Evolutionary conservation across 2,329 filamentous ascomycete species (phyloP).

Genomic region (Calonectria pseudoreteaudii): DNA sequence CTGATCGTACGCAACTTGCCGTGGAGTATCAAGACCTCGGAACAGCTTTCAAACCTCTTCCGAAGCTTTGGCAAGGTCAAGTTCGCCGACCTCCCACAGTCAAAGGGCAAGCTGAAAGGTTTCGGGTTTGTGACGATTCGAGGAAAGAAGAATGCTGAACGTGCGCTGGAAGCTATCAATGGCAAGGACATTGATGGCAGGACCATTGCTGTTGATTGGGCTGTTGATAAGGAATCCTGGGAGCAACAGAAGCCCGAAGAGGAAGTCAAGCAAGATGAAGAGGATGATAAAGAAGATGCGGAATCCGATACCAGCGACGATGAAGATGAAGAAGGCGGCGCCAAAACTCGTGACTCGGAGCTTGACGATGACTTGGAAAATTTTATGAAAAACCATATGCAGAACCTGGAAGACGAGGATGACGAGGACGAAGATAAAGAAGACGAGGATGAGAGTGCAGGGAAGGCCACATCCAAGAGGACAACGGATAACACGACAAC

Average conservation of each 20-base stretch:
- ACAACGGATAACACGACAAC: conserved; percentile 75
- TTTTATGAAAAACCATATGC: conserved; percentile 69
- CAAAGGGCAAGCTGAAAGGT: conserved; percentile 80
- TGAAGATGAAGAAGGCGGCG: conserved; percentile 41
- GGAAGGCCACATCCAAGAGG: conserved; percentile 44
- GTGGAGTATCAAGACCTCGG: conserved; percentile 91
- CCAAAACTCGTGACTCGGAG: conserved; percentile 55
- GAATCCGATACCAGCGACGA: conserved; percentile 48
- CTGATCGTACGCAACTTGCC: conserved; percentile 93
- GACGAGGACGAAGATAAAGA: conserved; percentile 59
- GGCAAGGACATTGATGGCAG: conserved; percentile 91
- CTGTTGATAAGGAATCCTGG: conserved; percentile 92
- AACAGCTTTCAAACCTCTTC: conserved; percentile 85
- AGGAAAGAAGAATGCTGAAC: conserved; percentile 90
- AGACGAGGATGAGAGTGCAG: conserved; percentile 48
- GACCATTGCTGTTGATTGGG: conserved; percentile 94
- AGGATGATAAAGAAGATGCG: conserved; percentile 54
- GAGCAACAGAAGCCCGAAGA: conserved; percentile 68
- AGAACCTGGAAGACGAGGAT: conserved; percentile 67
- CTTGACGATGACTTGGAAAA: conserved; percentile 62
- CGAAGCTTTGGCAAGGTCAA: conserved; percentile 92
- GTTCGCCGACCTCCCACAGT: conserved; percentile 84
- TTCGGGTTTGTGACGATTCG: conserved; percentile 94
- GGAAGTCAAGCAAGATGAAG: conserved; percentile 47
- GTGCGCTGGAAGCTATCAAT: conserved; percentile 85